Conservation (phyloP, 805 yeast genomes). For the Sugiyamaella americana region DNA sequence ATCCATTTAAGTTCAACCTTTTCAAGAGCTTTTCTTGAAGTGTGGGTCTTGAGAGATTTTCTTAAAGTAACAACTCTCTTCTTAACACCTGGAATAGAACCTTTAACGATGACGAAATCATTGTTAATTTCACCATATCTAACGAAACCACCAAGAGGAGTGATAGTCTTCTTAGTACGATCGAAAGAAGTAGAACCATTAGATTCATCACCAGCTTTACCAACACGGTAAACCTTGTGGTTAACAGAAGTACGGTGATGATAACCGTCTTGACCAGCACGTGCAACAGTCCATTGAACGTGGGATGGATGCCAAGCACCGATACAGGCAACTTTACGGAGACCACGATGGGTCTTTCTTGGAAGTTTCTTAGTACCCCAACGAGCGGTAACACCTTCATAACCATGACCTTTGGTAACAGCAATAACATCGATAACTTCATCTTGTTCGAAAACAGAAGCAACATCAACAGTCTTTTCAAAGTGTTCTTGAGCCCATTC, state of each 20-base stretch:
- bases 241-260: conserved; percentile 99
- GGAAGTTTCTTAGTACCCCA: conserved; percentile 99
- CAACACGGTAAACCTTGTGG: conserved; percentile 99
- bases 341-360: conserved; percentile 99
- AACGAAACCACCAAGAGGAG: conserved; percentile 99
- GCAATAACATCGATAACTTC: conserved; percentile 98
- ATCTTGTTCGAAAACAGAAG: conserved; percentile 95
- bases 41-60: conserved; percentile 96
- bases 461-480: conserved; percentile 96
- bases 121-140: conserved; percentile 97
- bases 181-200: conserved; percentile 95
- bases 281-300: conserved; percentile 99
- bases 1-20: conserved; percentile 97
- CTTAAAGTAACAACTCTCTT: conserved; percentile 99
- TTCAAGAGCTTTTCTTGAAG: conserved; percentile 96
- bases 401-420: conserved; percentile 99
- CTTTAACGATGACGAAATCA: conserved; percentile 96
- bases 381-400: conserved; percentile 99
- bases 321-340: conserved; percentile 99
- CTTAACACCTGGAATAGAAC: conserved; percentile 99
- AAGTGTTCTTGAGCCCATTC: conserved; percentile 98
- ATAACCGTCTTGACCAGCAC: conserved; percentile 99
- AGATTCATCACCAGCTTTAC: conserved; percentile 91
- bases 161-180: conserved; percentile 99
- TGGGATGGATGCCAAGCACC: conserved; percentile 99